Evolutionary conservation across 1,284 basidiomycete genomes (phyloP), one percentile per base, ranked within the genome.

Genomic region (Laetiporus sulphureus): DNA sequence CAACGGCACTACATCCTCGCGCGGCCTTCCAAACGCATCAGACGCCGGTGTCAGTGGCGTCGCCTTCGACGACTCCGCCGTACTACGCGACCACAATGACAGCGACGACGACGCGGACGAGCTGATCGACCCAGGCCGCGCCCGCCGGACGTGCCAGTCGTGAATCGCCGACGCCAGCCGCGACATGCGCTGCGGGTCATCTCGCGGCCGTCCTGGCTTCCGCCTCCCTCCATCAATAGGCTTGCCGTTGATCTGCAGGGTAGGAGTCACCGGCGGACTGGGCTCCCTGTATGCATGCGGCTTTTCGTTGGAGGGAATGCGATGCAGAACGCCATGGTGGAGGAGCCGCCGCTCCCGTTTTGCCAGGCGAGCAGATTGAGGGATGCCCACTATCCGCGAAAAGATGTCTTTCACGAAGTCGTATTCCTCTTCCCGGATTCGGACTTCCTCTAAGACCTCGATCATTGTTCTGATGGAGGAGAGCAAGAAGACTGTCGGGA

Each of bases 371-470:
- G 67, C 62, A 2, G 66, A 51, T 5, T 62, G 44, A 0, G 79
- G 75, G 2, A 90, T 56, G 1, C 82, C 83, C 18, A 73, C 67
- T 40, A 93, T 74, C 0, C 72, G 69, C 8, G 66, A 59, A 13
- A 77, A 64, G 13, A 90, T 66, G n/a, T 68, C 61, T 57, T 84
- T 83, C 23, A 87, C 67, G 35, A 78, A 64, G 19, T 81, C 74
- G 57, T 91, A 89, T 49, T 91, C 88, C 44, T 91, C 87, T 61
- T 93, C 90, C 15, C 86, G 75, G 3, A 73, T 64, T 58, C 91
- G 92, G 47, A 91, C 86, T 49, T 91, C 87, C 38, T 81, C 79
- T 62, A 95, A 74, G 2, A 83, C 79, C 19, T 76, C 72, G 38
- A 92, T 77, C 25, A 83, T 73, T 47, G 79, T 65, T 43, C 86